Conservation (phyloP, 2,329 filamentous ascomycete species). For the Thielaviopsis euricoi region DNA sequence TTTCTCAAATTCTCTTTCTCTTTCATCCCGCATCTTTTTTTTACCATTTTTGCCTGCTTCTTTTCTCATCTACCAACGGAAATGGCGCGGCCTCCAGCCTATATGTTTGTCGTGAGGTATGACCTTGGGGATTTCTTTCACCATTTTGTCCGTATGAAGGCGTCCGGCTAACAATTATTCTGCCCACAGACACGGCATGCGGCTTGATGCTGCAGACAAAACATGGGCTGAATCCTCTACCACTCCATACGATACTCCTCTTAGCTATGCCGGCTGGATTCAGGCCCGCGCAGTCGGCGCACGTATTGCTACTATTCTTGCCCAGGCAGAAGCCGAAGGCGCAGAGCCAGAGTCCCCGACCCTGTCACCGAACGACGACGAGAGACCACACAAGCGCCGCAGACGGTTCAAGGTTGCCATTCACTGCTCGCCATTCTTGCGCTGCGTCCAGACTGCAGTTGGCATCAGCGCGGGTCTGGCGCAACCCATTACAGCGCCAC, state of each 20-base stretch:
- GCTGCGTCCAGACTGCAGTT: conserved; percentile 54
- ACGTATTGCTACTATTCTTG: conserved; percentile 61
- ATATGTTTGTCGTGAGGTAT: conserved; percentile 29
- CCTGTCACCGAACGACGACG: conserved; percentile 13
- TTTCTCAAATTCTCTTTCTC: not conserved
- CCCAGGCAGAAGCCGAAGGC: conserved; percentile 32
- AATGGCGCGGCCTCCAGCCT: conserved; percentile 27
- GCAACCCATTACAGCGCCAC: conserved; percentile 30
- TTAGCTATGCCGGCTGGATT: conserved; percentile 87
- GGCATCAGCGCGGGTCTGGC: conserved; percentile 48
- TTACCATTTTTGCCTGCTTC: not conserved
- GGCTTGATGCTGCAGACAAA: conserved; percentile 86
- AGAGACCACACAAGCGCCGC: conserved; percentile 19
- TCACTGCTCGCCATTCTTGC: conserved; percentile 83
- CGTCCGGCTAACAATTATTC: not conserved
- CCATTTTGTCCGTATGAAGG: no score
- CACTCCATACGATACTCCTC: conserved; percentile 84
- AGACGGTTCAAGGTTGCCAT: conserved; percentile 64
- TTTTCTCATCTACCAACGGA: not conserved
- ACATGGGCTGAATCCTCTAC: conserved; percentile 88
- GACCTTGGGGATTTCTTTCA: conserved; percentile 5
- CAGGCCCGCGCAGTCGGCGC: conserved; percentile 70
- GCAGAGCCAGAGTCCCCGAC: conserved; percentile 16
- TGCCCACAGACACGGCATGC: conserved; percentile 62
- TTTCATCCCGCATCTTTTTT: conserved; percentile 4